Percentiles rank a stretch among this genome's conserved stretches.
phyloP scores from a whole-genome alignment of 371 early-diverging fungal genomes.

The Apophysomyces ossiformis region DNA sequence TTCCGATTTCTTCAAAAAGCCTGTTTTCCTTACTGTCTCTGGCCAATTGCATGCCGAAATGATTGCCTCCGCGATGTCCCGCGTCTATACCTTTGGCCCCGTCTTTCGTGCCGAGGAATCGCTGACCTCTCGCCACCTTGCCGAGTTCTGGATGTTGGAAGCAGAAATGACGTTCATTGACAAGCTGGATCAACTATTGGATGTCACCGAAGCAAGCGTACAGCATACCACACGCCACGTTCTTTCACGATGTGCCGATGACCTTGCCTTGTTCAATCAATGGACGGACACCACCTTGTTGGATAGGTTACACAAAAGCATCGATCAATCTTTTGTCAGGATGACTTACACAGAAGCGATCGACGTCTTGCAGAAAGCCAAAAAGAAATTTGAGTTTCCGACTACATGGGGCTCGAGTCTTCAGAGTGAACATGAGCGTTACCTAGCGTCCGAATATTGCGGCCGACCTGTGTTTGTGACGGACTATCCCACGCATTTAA shows the following conservation, averaged over 20 bases:
- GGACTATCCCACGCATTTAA: conserved; percentile 81
- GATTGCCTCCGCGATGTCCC: conserved; percentile 70
- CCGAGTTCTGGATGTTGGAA: conserved; percentile 97
- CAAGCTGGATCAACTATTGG: conserved; percentile 53
- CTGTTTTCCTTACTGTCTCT: conserved; percentile 86
- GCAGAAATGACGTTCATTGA: conserved; percentile 85
- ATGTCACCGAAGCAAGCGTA: conserved; percentile 63
- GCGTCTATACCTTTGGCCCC: conserved; percentile 90
- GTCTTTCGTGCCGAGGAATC: conserved; percentile 91
- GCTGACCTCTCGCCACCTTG: conserved; percentile 82
- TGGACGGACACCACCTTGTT: conserved; percentile 55
- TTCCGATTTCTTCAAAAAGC: conserved; percentile 75
- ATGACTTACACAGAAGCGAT: conserved; percentile 89
- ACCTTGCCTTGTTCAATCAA: conserved; percentile 58
- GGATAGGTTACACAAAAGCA: conserved; percentile 39
- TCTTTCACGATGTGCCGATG: conserved; percentile 53
- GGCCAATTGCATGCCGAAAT: conserved; percentile 91
- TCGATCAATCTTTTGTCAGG: conserved; percentile 64
- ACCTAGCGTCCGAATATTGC: conserved; percentile 73
- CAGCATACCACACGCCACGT: conserved; percentile 56
- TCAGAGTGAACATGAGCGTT: conserved; percentile 91
- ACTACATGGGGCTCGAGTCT: conserved; percentile 79
- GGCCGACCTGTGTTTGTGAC: conserved; percentile 87
- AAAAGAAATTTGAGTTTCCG: conserved; percentile 62
- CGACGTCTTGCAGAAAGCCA: conserved; percentile 60